Percentiles rank a stretch among this genome's conserved stretches.
phyloP scores from a whole-genome alignment of 164 flowering plant genomes.

The Cinnamomum chago region DNA sequence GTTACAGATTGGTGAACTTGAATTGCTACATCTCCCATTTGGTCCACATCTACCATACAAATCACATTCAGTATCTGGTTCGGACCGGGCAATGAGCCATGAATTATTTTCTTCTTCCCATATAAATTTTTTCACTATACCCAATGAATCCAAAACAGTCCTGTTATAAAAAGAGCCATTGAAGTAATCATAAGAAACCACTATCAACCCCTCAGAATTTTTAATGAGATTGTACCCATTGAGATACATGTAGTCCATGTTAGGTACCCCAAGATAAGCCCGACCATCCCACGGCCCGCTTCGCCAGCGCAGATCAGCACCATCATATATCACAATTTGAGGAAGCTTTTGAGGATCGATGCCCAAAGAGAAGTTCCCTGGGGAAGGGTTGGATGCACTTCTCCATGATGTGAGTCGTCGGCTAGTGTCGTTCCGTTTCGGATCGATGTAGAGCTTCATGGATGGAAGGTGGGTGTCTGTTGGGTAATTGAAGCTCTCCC shows the following conservation, averaged over 20 bases:
- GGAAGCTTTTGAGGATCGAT: not conserved
- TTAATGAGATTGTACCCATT: not conserved
- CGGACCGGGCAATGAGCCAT: not conserved
- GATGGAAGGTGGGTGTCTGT: slow-evolving; percentile 27
- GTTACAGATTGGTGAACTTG: slow-evolving; percentile 4
- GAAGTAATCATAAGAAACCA: not conserved
- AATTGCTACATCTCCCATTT: slow-evolving; percentile 11
- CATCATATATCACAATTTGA: not conserved
- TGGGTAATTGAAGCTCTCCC: slow-evolving; percentile 11
- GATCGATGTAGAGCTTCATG: slow-evolving; percentile 25
- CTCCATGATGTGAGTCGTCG: slow-evolving; percentile 8
- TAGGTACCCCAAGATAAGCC: not conserved
- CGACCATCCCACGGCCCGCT: slow-evolving; percentile 2
- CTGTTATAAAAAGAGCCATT: not conserved
- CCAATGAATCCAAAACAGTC: not conserved
- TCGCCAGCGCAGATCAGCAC: not conserved
- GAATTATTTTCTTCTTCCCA: not conserved
- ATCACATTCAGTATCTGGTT: not conserved
- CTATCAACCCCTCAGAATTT: not conserved
- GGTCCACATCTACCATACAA: slow-evolving; percentile 15
- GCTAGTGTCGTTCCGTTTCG: slow-evolving; percentile 4
- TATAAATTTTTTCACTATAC: not conserved
- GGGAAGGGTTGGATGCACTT: not conserved
- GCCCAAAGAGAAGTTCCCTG: not conserved
- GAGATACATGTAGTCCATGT: not conserved